These are phyloP conservation scores for Glonium stellatum DNA, from an alignment of 495 filamentous ascomycete genomes.

Conservation along the genomic window DNA sequence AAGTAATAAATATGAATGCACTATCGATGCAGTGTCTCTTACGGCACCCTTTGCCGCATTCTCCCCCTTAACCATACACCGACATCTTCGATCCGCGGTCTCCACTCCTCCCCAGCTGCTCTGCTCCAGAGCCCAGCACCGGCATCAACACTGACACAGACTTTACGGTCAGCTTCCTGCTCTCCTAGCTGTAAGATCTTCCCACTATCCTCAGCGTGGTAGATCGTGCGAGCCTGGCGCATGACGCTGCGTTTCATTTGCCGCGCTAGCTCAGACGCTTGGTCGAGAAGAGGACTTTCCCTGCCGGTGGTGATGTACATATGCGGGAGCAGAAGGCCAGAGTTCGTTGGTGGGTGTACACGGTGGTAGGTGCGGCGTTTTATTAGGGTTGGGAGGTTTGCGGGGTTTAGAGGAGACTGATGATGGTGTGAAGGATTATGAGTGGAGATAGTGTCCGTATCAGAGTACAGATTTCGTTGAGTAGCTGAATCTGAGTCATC, in stretches of 20 bases:
- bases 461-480: conserved; percentile 14
- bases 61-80: conserved; percentile 14
- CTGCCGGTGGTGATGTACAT: conserved; percentile 21
- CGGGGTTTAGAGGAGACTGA: neutral
- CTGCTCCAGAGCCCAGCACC: conserved; percentile 19
- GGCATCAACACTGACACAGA: neutral
- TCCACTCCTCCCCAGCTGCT: conserved; percentile 4
- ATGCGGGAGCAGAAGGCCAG: conserved; percentile 13
- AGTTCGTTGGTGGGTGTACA: conserved; percentile 17
- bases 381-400: conserved; percentile 6
- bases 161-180: conserved; percentile 12
- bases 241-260: conserved; percentile 13
- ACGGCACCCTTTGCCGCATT: neutral
- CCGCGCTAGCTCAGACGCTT: conserved; percentile 18
- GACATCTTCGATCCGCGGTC: conserved; percentile 5
- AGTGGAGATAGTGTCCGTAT: neutral
- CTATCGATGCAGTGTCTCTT: neutral
- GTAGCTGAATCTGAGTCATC: conserved; percentile 2
- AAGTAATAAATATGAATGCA: neutral
- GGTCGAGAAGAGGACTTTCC: conserved; percentile 22
- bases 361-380: conserved; percentile 24
- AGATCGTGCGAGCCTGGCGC: conserved; percentile 9
- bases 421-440: neutral
- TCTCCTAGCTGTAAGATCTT: conserved; percentile 7
- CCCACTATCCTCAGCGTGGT: neutral